Base-by-base conservation (phyloP, 495 filamentous ascomycete species). In the Beverwykella pulmonaria region DNA sequence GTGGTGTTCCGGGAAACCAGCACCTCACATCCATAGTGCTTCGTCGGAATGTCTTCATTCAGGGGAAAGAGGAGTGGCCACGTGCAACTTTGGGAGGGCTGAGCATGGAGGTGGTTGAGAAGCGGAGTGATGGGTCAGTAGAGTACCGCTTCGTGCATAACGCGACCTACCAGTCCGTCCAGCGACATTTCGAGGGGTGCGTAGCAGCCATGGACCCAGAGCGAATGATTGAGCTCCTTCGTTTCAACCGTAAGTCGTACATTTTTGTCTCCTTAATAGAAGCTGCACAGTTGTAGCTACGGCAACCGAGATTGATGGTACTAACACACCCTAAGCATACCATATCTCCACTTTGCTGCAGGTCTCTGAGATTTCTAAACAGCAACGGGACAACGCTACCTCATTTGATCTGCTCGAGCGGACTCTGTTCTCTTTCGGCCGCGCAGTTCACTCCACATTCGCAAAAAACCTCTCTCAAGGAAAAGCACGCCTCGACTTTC, bases 311-410 rank as follows among this genome's bases (percentile, higher is more conserved):
- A n/a, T 19, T 7, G 19, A 23, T 20, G 0, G 14, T 46, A 41
- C 62, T 66, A 53, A 66, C 62, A 39, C 47, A 19, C 0, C 12
- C 12, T 17, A 39, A 79, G 74, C 92, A 0, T 98, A 97, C 73
- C 92, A 98, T 72, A 87, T 98, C 64, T 93, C 93, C 0, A 94
- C 92, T 1, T 84, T 98, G 9, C 87, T 97, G 47, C 92, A 97
- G 75, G 92, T 94, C 22, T 95, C 92, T 57, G 92, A 93, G 75
- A 89, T 97, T 48, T 92, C 92, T 20, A 91, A 92, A 73, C 90
- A 97, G 47, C 90, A 97, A 71, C 83, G 90, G 34, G 93, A 98
- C 73, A 86, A 92, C 68, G 86, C 92, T 3, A 83, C 92, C 2
- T 86, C 93, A 1, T 88, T 91, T 25, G 94, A 98, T 69, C 83